Base-by-base conservation (phyloP, 257 asterid species). In the Lavandula angustifolia region DNA sequence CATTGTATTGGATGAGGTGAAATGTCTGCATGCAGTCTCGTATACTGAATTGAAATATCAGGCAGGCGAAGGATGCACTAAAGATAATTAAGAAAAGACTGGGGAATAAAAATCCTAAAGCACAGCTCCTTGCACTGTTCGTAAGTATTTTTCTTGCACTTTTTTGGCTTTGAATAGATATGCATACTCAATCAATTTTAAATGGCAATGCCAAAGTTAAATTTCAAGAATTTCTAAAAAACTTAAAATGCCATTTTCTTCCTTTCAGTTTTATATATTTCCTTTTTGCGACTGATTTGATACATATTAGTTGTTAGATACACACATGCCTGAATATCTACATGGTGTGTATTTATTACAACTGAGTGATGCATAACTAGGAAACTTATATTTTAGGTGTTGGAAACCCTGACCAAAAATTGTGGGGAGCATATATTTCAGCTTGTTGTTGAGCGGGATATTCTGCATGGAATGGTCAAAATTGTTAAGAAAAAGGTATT, bases 11-110 rank as follows among this genome's bases (percentile, higher is more conserved):
- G 22, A 58, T 13, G 52, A n/a, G 60, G 41, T 57, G 16, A 48
- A 5, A 48, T 48, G 35, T 47, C 22, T 37, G 17, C 38, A 18
- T 14, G 46, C 9, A 22, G 37, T 34, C 51, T 57, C 18, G 12
- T 57, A 57, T 18, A 46, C 60, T 57, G 73, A 47, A 47, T 17
- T 22, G 32, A 34, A 17, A 35, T 46, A 34, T 49, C 89, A 92
- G 99, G 79, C 99, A 92, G 77, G 72, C 91, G n/a, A 92, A 89
- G 84, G 97, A 87, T 70, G 97, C 92, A 43, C 72, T 92, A 73
- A 92, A 92, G 86, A 76, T 83, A 80, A 70, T 92, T 74, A 92
- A 92, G 91, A 89, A 89, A 77, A 87, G 85, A 51, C 67, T 92
- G 48, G 95, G 82, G 72, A 82, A 69, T 65, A 89, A n/a, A n/a